Conservation (phyloP, 352 stramenopile genomes). For the Phytophthora syringae region DNA sequence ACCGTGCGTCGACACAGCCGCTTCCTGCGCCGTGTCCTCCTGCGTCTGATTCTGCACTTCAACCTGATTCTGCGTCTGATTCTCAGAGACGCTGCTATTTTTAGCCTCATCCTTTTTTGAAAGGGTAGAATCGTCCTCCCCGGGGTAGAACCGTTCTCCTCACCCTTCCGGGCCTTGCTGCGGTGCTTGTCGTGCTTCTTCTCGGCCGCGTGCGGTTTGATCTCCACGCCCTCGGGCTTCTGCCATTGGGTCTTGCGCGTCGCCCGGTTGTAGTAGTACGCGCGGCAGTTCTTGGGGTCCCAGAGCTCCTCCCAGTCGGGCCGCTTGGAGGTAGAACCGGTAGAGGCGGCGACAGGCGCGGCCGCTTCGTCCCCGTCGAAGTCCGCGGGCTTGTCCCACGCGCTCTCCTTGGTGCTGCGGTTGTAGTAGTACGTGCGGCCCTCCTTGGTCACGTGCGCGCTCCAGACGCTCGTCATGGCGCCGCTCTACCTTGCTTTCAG, state of each 20-base stretch:
- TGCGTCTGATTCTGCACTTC: slow-evolving; percentile 11
- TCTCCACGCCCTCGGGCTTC: slow-evolving; percentile 73
- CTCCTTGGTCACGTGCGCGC: slow-evolving; percentile 88
- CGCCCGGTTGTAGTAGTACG: slow-evolving; percentile 89
- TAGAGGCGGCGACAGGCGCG: slow-evolving; percentile 1
- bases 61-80: slow-evolving; percentile 19
- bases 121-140: slow-evolving; percentile 1
- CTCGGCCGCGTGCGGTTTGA: slow-evolving; percentile 60
- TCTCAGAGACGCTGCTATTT: neutral
- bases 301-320: slow-evolving; percentile 87
- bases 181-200: slow-evolving; percentile 34
- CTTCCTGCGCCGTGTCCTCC: neutral
- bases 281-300: slow-evolving; percentile 85
- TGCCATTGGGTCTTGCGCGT: slow-evolving; percentile 86
- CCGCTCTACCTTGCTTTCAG: slow-evolving; percentile 1
- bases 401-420: slow-evolving; percentile 85
- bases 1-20: neutral
- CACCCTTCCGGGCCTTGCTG: slow-evolving; percentile 37
- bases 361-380: slow-evolving; percentile 64
- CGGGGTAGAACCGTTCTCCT: slow-evolving; percentile 6
- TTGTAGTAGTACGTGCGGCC: slow-evolving; percentile 91
- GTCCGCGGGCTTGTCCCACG: slow-evolving; percentile 84
- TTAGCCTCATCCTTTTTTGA: slow-evolving; percentile 7
- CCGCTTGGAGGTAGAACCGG: slow-evolving; percentile 24
- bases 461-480: slow-evolving; percentile 66